Evolutionary conservation across 257 asterid species (phyloP), one percentile per base, ranked within the genome.

Genomic region (Catharanthus roseus): DNA sequence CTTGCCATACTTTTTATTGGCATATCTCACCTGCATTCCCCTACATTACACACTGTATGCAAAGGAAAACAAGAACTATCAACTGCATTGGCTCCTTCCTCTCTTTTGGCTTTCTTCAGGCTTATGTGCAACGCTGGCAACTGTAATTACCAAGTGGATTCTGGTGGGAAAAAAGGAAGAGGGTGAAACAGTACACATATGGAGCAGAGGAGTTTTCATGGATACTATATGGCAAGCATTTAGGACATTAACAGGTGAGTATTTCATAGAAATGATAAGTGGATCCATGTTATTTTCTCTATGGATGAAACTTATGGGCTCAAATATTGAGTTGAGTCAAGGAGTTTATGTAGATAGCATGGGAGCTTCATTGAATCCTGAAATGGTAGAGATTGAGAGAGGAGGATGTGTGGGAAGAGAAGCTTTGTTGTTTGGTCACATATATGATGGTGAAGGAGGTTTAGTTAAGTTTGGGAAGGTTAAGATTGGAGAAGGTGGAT

Each of bases 211-310:
- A 3, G 80, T 87, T 10, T 78, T 82, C 55, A 77, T 85, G 83
- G 97, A 91, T 72, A 91, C 97, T 1, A 60, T 89, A 16, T 89
- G 97, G 97, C 97, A 91, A 72, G 91, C 97, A 63, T 83, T 86
- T 50, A 91, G 83, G 80, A 87, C 91, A 9, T 21, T 91, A 3
- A 82, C 79, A 5, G 95, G 95, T 1, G 97, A 91, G 1, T 89
- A 88, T 58, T 91, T 91, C 82, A 79, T 91, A 74, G 96, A 89
- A 18, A 81, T 84, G 82, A 81, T 84, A 1, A 80, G 85, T 5
- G 97, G 97, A 4, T 90, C 96, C 28, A 56, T 81, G 49, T 53
- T 89, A 34, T 91, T 89, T 67, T 82, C 77, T 6, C 74, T 76
- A 6, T 91, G 95, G 96, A 89, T 91, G 97, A 91, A 82, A 80